phyloP scores from a whole-genome alignment of 2,329 filamentous ascomycete species.

The Penicillium occitanis region DNA sequence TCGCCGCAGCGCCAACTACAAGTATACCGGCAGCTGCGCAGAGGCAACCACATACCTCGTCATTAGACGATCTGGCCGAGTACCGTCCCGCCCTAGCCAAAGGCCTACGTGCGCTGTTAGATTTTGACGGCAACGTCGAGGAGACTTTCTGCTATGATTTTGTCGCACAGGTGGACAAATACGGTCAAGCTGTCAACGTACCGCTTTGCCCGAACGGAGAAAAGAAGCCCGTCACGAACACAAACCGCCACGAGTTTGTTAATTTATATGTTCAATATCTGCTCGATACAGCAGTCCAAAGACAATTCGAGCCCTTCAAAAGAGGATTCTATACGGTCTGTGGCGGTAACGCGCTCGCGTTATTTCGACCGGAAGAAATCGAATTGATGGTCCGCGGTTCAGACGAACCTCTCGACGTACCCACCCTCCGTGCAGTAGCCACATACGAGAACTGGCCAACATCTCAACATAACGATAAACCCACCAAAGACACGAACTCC shows the following conservation, averaged over 20 bases:
- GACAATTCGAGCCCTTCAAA: constrained; percentile 92
- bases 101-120: constrained; percentile 72
- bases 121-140: constrained; percentile 82
- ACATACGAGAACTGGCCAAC: constrained; percentile 74
- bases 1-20: constrained; percentile 70
- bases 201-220: constrained; percentile 75
- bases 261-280: constrained; percentile 78
- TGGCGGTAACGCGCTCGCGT: constrained; percentile 78
- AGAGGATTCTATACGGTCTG: constrained; percentile 91
- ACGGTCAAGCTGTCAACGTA: constrained; percentile 65
- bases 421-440: constrained; percentile 71
- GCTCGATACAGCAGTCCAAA: constrained; percentile 72
- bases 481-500: constrained; percentile 58
- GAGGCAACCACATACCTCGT: constrained; percentile 65
- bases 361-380: constrained; percentile 89
- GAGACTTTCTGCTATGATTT: constrained; percentile 80
- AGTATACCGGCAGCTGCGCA: constrained; percentile 58
- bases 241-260: constrained; percentile 82
- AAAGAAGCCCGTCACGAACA: constrained; percentile 73
- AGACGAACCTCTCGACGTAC: constrained; percentile 78
- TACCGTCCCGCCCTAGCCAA: constrained; percentile 73
- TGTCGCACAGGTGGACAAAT: constrained; percentile 72
- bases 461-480: constrained; percentile 39
- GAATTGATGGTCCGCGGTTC: constrained; percentile 83
- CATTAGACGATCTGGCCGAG: constrained; percentile 78